A percentile compares a stretch with the other conserved stretches of the same genome.
phyloP scores from a whole-genome alignment of 1,284 basidiomycete genomes.

The Cutaneotrichosporon curvatum region DNA sequence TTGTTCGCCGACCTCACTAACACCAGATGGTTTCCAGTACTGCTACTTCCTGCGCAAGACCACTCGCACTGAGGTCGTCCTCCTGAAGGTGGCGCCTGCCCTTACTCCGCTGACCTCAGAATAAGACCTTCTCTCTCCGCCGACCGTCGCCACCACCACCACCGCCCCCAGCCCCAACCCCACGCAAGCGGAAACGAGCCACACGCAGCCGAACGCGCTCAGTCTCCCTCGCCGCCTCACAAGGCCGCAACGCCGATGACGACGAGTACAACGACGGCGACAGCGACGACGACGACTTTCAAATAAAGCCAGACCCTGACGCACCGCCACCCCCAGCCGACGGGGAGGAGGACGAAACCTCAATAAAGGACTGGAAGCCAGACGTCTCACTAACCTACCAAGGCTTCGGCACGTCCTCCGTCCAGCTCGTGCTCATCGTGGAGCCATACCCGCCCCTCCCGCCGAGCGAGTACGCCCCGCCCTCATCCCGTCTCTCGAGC shows the following conservation, averaged over 20 bases:
- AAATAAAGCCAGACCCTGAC: conserved; percentile 21
- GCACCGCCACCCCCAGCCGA: neutral
- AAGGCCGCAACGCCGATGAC: no score
- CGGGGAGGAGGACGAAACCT: conserved; percentile 7
- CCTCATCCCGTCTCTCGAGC: conserved; percentile 37
- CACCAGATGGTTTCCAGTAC: conserved; percentile 38
- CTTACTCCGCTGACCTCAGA: conserved; percentile 15
- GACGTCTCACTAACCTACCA: conserved; percentile 36
- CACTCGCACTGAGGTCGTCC: conserved; percentile 39
- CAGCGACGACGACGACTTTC: conserved; percentile 9
- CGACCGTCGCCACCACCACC: conserved; percentile 30
- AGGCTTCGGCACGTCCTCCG: conserved; percentile 41
- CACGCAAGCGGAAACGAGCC: conserved; percentile 20
- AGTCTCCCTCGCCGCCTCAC: neutral
- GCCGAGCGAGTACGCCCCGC: conserved; percentile 37
- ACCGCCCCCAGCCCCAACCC: neutral
- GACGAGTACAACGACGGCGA: no score
- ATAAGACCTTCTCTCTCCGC: conserved; percentile 35
- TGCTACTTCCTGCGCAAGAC: conserved; percentile 43
- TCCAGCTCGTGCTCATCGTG: conserved; percentile 43
- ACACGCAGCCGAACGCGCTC: conserved; percentile 8
- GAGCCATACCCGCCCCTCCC: conserved; percentile 42
- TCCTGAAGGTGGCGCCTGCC: conserved; percentile 31
- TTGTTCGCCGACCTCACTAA: neutral
- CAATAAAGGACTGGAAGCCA: conserved; percentile 44